Conservation (phyloP, 176 grass and related monocot species). For the Triticum timopheevii region DNA sequence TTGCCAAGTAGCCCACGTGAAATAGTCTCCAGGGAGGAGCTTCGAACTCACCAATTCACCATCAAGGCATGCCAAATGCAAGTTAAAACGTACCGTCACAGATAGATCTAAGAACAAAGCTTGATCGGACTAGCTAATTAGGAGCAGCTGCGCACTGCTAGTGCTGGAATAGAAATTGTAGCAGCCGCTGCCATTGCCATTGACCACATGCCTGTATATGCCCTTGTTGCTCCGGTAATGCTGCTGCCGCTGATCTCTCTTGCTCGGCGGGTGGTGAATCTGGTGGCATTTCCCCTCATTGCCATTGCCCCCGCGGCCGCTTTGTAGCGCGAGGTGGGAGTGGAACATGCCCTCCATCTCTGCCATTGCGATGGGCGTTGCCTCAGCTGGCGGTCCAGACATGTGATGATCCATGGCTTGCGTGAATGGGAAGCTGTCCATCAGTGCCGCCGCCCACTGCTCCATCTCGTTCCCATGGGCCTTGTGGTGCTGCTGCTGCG, state of each 20-base stretch:
- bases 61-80: too few species aligned
- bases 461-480: not conserved
- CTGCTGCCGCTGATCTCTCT: not conserved
- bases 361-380: not conserved
- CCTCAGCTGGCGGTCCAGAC: not conserved
- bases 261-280: not conserved
- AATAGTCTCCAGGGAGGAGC: too few species aligned
- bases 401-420: slow-evolving; percentile 24
- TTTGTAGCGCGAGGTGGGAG: not conserved
- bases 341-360: slow-evolving; percentile 20
- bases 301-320: not conserved
- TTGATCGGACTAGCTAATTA: too few species aligned
- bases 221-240: not conserved
- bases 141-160: too few species aligned
- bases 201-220: slow-evolving; percentile 5
- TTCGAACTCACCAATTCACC: too few species aligned
- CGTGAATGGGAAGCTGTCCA: slow-evolving; percentile 17
- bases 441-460: not conserved
- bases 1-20: too few species aligned
- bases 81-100: too few species aligned
- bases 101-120: too few species aligned
- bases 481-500: too few species aligned
- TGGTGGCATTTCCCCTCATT: not conserved
- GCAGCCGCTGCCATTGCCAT: too few species aligned
- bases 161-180: too few species aligned